Evolutionary conservation across 306 rosid species (phyloP).

Genomic region (Acacia acuminata): DNA sequence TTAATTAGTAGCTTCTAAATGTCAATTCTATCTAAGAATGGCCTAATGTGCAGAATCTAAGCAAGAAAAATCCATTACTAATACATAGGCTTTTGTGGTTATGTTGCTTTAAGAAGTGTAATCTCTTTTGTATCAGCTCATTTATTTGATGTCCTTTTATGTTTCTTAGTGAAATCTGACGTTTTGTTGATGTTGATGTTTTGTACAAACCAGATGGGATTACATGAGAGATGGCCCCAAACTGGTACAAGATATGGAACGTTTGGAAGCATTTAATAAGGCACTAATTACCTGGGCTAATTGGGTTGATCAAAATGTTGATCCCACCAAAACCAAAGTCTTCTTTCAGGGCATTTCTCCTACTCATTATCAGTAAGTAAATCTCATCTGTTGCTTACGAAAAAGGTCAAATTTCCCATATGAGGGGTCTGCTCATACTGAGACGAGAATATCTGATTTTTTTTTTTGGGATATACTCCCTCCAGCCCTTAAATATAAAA

Average conservation of each 20-base stretch:
- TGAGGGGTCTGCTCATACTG: neutral
- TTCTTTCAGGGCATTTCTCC: slow-evolving; percentile 98
- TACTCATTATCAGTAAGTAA: slow-evolving; percentile 85
- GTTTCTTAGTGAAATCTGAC: neutral
- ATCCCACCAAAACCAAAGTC: slow-evolving; percentile 64
- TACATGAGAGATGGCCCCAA: slow-evolving; percentile 67
- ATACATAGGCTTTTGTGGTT: neutral
- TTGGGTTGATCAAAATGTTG: slow-evolving; percentile 46
- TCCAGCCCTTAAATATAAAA: no score
- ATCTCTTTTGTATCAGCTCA: neutral
- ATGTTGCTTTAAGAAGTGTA: neutral
- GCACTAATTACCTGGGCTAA: slow-evolving; percentile 86
- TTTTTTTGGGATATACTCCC: no score
- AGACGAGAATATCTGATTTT: no score
- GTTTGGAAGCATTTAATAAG: slow-evolving; percentile 66
- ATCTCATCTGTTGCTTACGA: neutral
- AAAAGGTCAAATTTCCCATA: neutral
- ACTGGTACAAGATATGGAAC: slow-evolving; percentile 71
- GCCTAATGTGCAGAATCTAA: neutral
- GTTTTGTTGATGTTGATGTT: neutral
- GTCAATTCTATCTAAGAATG: neutral
- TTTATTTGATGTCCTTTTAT: neutral
- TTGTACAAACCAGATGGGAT: slow-evolving; percentile 66
- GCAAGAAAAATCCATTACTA: neutral
- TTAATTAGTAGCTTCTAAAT: neutral